A percentile compares a stretch with the other conserved stretches of the same genome.
Evolutionary conservation across 306 rosid genomes (phyloP).

Genomic region (Pterocarpus macrocarpus): DNA sequence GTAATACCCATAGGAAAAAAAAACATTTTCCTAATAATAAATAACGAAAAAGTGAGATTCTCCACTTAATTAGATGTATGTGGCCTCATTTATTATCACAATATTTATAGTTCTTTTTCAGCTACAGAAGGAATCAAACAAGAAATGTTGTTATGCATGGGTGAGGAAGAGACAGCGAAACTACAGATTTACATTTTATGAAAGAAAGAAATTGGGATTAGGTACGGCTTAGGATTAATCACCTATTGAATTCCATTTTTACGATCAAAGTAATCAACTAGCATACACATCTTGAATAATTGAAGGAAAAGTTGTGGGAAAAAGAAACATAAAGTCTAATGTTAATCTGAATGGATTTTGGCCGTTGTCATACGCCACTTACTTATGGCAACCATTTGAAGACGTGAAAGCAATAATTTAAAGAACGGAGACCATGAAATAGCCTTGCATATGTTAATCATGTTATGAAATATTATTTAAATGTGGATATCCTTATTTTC

Average conservation of each 20-base stretch:
- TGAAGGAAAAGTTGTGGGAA: neutral
- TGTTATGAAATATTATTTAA: no score
- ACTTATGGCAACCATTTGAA: neutral
- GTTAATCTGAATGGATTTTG: neutral
- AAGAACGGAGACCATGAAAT: neutral
- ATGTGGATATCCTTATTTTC: no score
- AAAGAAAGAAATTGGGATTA: no score
- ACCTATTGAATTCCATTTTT: neutral
- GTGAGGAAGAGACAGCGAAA: neutral
- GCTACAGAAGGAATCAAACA: neutral
- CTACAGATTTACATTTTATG: neutral
- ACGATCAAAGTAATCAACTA: neutral
- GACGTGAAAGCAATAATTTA: neutral
- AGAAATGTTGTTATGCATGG: neutral
- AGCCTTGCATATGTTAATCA: no score
- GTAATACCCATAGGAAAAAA: no score
- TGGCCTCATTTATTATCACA: no score
- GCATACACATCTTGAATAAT: neutral
- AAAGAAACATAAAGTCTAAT: neutral
- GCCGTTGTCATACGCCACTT: neutral
- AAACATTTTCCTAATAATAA: no score
- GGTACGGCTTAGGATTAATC: neutral
- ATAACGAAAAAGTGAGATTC: no score
- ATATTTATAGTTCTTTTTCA: neutral
- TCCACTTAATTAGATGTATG: no score